phyloP scores from a whole-genome alignment of 2,329 filamentous ascomycete genomes.

The Pseudogymnoascus sp. region DNA sequence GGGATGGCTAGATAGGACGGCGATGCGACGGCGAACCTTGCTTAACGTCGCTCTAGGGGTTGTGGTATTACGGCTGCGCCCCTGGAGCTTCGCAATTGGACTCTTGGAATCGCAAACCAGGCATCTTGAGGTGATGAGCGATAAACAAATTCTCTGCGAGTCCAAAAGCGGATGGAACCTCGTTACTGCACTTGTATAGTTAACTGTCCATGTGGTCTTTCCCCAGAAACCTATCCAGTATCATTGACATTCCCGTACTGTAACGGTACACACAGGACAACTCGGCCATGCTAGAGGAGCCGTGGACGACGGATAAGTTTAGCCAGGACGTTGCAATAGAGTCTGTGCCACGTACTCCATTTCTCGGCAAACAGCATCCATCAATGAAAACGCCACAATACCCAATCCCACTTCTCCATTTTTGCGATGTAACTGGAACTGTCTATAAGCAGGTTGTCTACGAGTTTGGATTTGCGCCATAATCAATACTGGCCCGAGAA shows the following conservation, averaged over 20 bases:
- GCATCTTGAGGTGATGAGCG: neutral
- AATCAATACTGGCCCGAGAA: neutral
- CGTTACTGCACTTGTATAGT: neutral
- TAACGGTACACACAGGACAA: too few species aligned
- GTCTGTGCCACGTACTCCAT: neutral
- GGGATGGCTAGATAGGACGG: neutral
- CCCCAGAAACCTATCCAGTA: neutral
- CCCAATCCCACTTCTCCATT: neutral
- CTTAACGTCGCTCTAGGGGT: neutral
- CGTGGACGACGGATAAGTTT: neutral
- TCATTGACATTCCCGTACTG: too few species aligned
- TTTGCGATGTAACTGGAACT: neutral
- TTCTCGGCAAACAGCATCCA: neutral
- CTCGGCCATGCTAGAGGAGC: neutral
- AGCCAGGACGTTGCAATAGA: constrained; percentile 3
- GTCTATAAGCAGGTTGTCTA: neutral
- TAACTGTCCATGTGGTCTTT: neutral
- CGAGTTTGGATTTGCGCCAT: neutral
- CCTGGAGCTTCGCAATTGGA: neutral
- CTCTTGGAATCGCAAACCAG: neutral
- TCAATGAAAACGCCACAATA: neutral
- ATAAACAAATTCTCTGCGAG: neutral
- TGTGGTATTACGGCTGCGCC: neutral
- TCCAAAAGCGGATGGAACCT: neutral
- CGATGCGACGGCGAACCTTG: neutral